Base-by-base conservation (phyloP, 306 rosid species). In the Trifolium fragiferum region DNA sequence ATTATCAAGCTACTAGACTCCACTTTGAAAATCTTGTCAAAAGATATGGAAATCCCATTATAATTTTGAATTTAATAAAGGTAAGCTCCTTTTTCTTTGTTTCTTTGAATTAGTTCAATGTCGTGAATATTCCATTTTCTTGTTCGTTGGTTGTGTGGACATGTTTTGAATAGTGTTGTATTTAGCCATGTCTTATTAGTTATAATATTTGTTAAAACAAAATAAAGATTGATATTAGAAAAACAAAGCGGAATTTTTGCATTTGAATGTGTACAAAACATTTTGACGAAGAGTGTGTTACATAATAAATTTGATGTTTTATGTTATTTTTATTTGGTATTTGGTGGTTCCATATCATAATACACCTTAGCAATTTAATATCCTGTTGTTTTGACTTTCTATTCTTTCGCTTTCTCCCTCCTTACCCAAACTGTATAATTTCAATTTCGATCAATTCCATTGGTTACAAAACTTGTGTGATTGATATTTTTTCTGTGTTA, bases 31-130 rank as follows among this genome's bases (percentile, higher is more conserved):
- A 95, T 88, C 97, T 95, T 15, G 91, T 80, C 32, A 75, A 78
- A 60, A 87, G 99, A 95, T 95, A 95, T 46, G 98, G 98, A 82
- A 89, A 90, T 85, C 98, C 98, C 35, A 90, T 95, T 59, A 90
- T 95, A 73, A 95, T 95, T 76, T 84, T 95, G 84, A 95, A 95
- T 84, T 84, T 95, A 80, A 92, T 95, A 57, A 95, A 95, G 99
- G 99, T 95, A 80, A 63, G 37, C 6, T 47, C 54, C 3, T 14
- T 49, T 57, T 67, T 59, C 30, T 51, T 76, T 23, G 9, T 63
- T 65, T 63, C 1, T 32, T 49, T 53, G 10, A 37, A 37, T 37
- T 37, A 37, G 14, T 44, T 18, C 35, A 15, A 46, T 71, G 35
- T 32, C 68, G 27, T 41, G 43, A 41, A 58, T 43, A 20, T 70